phyloP scores from a whole-genome alignment of 192 early-diverging fungal species.

The Rhizoclosmatium sp. region DNA sequence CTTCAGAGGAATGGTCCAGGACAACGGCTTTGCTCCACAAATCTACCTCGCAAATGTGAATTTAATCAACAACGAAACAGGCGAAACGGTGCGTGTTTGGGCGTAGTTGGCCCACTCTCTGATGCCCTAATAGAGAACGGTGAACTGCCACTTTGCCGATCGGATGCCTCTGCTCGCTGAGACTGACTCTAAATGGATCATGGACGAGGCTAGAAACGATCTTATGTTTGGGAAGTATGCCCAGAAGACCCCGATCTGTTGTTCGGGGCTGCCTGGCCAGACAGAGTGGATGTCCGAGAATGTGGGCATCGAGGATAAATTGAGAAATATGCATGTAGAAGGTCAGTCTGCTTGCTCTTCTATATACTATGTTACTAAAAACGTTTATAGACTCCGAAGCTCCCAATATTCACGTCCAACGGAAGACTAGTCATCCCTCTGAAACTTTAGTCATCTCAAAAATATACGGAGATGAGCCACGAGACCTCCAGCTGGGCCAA shows the following conservation, averaged over 20 bases:
- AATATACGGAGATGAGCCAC: slow-evolving; percentile 35
- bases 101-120: not conserved
- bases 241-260: slow-evolving; percentile 24
- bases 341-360: too few relatives aligned
- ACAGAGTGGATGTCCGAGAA: slow-evolving; percentile 9
- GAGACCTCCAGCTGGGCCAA: slow-evolving; percentile 20
- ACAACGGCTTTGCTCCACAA: slow-evolving; percentile 48
- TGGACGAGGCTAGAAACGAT: slow-evolving; percentile 17
- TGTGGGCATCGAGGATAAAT: too few relatives aligned
- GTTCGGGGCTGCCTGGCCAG: slow-evolving; percentile 18
- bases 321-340: too few relatives aligned
- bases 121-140: not conserved
- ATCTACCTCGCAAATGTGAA: slow-evolving; percentile 38
- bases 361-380: too few relatives aligned
- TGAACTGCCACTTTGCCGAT: slow-evolving; percentile 19
- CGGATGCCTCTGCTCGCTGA: not conserved
- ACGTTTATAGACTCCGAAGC: not conserved
- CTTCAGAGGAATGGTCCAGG: slow-evolving; percentile 52
- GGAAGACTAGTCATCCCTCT: not conserved
- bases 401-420: slow-evolving; percentile 18
- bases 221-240: slow-evolving; percentile 29
- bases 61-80: slow-evolving; percentile 29
- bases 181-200: slow-evolving; percentile 7
- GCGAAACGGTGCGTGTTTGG: slow-evolving; percentile 30
- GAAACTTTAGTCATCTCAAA: slow-evolving; percentile 12